phyloP scores from a whole-genome alignment of 176 grass and related monocot species.

The Aegilops tauschii region DNA sequence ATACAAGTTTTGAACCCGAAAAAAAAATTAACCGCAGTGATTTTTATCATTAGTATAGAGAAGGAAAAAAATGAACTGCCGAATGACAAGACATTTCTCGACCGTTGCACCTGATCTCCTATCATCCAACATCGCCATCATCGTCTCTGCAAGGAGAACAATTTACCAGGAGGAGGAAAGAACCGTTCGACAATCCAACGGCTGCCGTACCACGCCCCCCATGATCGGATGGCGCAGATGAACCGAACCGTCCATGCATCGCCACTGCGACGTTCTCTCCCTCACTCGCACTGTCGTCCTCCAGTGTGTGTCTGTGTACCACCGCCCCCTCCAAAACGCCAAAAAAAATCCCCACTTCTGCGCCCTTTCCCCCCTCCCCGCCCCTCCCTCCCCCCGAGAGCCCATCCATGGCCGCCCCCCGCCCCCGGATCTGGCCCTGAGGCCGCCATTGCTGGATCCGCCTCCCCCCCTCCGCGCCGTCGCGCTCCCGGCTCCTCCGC shows the following conservation, averaged over 20 bases:
- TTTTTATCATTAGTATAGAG: neutral
- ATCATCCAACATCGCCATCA: constrained; percentile 31
- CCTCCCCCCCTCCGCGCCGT: neutral
- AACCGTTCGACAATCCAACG: neutral
- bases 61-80: neutral
- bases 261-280: neutral
- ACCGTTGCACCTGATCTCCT: constrained; percentile 34
- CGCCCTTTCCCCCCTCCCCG: neutral
- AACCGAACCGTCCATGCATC: neutral
- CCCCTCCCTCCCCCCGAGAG: constrained; percentile 38
- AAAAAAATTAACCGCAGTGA: neutral
- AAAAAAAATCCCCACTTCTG: constrained; percentile 33
- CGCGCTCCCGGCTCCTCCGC: neutral
- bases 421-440: constrained; percentile 51
- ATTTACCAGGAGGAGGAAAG: neutral
- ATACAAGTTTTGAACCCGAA: too few species aligned
- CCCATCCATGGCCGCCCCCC: constrained; percentile 52
- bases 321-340: constrained; percentile 26
- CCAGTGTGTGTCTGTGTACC: constrained; percentile 22
- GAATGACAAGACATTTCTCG: neutral
- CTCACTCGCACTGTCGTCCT: constrained; percentile 11
- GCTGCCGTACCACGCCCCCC: neutral
- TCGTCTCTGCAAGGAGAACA: neutral
- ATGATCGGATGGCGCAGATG: constrained; percentile 1
- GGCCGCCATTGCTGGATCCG: constrained; percentile 42